Evolutionary conservation across 192 early-diverging fungal species (phyloP).

Genomic region (Oehlia diaphana): DNA sequence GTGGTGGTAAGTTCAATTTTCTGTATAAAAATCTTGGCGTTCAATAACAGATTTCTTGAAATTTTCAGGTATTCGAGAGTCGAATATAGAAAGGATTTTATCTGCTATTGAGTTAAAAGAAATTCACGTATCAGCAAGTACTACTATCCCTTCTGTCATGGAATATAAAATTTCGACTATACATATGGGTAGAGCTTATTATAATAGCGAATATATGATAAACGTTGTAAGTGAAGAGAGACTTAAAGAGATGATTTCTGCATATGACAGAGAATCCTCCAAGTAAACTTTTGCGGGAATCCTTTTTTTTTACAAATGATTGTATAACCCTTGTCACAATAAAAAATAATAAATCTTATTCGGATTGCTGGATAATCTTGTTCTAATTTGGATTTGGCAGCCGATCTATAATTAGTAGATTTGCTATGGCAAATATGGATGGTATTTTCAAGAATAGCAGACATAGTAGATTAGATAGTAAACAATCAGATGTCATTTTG

Average conservation of each 20-base stretch:
- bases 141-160: constrained; percentile 36
- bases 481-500: too few relatives aligned
- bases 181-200: constrained; percentile 41
- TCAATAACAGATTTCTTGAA: background rate
- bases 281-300: background rate
- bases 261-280: background rate
- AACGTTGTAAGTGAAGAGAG: constrained; percentile 34
- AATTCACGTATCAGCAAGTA: constrained; percentile 58
- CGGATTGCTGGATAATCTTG: too few relatives aligned
- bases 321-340: too few relatives aligned
- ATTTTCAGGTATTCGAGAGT: constrained; percentile 47
- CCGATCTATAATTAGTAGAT: too few relatives aligned
- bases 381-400: too few relatives aligned
- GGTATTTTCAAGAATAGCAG: too few relatives aligned
- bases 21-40: background rate
- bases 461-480: too few relatives aligned
- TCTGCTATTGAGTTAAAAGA: constrained; percentile 41
- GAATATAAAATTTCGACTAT: constrained; percentile 38
- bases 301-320: too few relatives aligned
- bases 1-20: constrained; percentile 48
- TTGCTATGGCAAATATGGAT: too few relatives aligned
- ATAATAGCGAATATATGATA: constrained; percentile 36
- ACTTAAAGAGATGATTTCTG: constrained; percentile 34
- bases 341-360: too few relatives aligned
- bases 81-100: constrained; percentile 50